Base-by-base conservation (phyloP, 2,329 filamentous ascomycete species). In the Exophiala spinifera region DNA sequence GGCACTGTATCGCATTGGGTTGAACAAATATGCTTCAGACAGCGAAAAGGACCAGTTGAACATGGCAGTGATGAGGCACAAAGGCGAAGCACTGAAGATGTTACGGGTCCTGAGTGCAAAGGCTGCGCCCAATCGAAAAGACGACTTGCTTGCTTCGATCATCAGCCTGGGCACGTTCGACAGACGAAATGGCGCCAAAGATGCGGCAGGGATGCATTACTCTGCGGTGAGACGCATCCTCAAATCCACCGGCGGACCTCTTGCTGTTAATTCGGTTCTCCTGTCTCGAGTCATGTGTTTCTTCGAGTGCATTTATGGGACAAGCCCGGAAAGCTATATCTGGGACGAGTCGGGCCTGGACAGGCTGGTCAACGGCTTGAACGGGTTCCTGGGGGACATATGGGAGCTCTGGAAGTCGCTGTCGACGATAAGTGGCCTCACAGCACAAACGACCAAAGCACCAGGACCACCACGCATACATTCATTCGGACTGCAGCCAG, bases 291-390 rank as follows among this genome's bases (percentile, higher is more conserved):
- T 60, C 44, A 57, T 57, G 51, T 57, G 55, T 36, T 60, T 60
- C 36, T 60, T 60, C 34, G 57, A 60, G 40, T 60, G 57, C 57
- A 60, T 60, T 37, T 60, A 60, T 45, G 57, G 57, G 20, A 60
- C 57, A 2, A 53, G 54, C 25, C 55, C 55, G 8, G 49, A 58
- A 44, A 60, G 57, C 46, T 60, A 60, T 25, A 55, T 60, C 42
- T 60, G 57, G 57, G 57, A 58, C 46, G 39, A 46, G 10, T 51
- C 54, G 7, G 57, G 58, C 43, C 31, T 60, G 11, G 46, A 53
- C 31, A 43, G 51, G 23, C 42, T 60, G 34, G 23, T 55, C 4
- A 40, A 31, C 14, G 52, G 49, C 1, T 25, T 60, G 21, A 60
- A 60, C 20, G 21, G 17, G 20, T 60, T 58, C 25, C 37, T 60